These are phyloP conservation scores for Schoenoplectus triqueter DNA, from an alignment of 202 grass and related monocot species.

Conservation along the genomic window DNA sequence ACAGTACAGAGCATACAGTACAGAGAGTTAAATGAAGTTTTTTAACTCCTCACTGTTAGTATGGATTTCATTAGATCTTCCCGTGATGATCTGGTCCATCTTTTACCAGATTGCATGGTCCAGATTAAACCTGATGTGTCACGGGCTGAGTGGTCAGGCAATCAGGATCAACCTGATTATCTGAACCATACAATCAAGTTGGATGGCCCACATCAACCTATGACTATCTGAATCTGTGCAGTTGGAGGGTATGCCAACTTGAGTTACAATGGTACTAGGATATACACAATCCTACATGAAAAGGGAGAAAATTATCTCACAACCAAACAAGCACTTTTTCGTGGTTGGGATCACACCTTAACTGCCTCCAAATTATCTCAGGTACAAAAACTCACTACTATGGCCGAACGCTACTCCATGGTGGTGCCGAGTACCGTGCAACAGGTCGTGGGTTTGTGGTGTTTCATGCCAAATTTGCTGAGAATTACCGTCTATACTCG, in stretches of 20 bases:
- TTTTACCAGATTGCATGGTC: neutral
- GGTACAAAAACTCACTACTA: slow-evolving; percentile 96
- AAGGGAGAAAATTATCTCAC: neutral
- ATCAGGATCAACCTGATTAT: neutral
- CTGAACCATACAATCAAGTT: neutral
- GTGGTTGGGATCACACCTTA: slow-evolving; percentile 5
- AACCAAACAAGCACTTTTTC: neutral
- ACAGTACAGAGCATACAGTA: neutral
- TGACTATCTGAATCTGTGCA: neutral
- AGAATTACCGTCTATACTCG: slow-evolving; percentile 92
- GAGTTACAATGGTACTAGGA: neutral
- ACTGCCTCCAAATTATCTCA: slow-evolving; percentile 15
- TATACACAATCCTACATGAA: neutral
- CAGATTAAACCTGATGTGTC: neutral
- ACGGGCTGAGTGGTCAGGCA: neutral
- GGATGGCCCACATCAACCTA: neutral
- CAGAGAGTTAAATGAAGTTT: neutral
- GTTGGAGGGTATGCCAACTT: neutral
- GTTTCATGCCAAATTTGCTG: slow-evolving; percentile 97
- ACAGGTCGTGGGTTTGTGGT: slow-evolving; percentile 97
- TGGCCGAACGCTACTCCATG: slow-evolving; percentile 84
- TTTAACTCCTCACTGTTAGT: neutral
- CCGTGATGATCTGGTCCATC: neutral
- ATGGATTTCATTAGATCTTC: slow-evolving; percentile 13
- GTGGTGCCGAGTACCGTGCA: slow-evolving; percentile 95